Evolutionary conservation across 129 eudicot species (phyloP).

Genomic region (Pittosporum tobira): DNA sequence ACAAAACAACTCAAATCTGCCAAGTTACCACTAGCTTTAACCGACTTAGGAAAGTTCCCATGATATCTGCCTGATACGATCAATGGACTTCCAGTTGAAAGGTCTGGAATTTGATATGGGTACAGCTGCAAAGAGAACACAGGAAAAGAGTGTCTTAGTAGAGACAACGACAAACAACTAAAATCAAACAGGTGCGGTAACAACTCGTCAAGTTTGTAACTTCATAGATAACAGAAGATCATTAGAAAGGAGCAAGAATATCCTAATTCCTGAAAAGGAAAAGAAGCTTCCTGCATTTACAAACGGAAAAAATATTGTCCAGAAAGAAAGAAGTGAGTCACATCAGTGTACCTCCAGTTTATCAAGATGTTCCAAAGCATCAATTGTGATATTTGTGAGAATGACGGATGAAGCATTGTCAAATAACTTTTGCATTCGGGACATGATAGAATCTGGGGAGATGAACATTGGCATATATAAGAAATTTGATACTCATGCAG

Average conservation of each 20-base stretch:
- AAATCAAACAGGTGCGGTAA: neutral
- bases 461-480: conserved; percentile 7
- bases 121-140: conserved; percentile 45
- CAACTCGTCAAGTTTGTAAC: neutral
- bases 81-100: conserved; percentile 52
- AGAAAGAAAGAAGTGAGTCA: neutral
- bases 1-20: conserved; percentile 46
- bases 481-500: neutral
- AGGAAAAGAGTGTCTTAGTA: neutral
- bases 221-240: neutral
- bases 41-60: conserved; percentile 50
- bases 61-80: conserved; percentile 68
- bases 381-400: conserved; percentile 55
- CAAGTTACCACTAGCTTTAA: conserved; percentile 50
- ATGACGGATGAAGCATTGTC: conserved; percentile 42
- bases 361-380: conserved; percentile 43
- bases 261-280: neutral
- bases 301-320: neutral
- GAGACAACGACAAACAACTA: neutral
- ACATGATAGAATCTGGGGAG: conserved; percentile 49
- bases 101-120: conserved; percentile 62
- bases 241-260: conserved; percentile 2
- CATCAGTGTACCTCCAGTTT: conserved; percentile 52
- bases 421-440: conserved; percentile 46
- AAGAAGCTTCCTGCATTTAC: neutral